A percentile compares a stretch with the other conserved stretches of the same genome.
Evolutionary conservation across 305 asterid species (phyloP).

Genomic region (Fraxinus velutina): DNA sequence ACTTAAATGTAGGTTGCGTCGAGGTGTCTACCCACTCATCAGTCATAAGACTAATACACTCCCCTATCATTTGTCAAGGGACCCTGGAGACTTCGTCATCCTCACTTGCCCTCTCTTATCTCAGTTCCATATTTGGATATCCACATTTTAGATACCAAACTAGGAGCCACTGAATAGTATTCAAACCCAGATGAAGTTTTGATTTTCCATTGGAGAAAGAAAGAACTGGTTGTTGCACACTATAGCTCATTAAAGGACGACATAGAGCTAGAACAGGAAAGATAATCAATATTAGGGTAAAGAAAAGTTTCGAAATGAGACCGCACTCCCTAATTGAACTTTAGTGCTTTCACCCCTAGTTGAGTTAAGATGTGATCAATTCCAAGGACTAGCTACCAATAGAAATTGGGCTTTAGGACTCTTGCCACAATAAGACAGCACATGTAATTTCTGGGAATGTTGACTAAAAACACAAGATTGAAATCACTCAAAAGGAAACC

Average conservation of each 20-base stretch:
- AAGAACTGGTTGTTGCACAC: neutral
- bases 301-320: neutral
- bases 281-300: neutral
- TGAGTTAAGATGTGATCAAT: neutral
- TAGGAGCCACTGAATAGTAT: neutral
- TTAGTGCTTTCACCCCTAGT: neutral
- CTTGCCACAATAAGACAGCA: neutral
- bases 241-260: neutral
- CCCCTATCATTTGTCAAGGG: neutral
- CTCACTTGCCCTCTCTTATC: neutral
- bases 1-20: neutral
- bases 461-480: neutral
- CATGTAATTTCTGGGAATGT: neutral
- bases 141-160: neutral
- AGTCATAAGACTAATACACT: neutral
- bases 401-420: neutral
- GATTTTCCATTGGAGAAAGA: neutral
- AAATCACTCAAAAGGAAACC: neutral
- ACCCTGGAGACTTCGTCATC: neutral
- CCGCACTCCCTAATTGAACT: neutral
- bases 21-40: neutral
- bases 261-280: neutral
- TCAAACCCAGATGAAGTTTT: neutral
- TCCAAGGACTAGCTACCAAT: neutral
- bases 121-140: neutral